phyloP scores from a whole-genome alignment of 345 rosid genomes.

The Lenwebbia sp. region DNA sequence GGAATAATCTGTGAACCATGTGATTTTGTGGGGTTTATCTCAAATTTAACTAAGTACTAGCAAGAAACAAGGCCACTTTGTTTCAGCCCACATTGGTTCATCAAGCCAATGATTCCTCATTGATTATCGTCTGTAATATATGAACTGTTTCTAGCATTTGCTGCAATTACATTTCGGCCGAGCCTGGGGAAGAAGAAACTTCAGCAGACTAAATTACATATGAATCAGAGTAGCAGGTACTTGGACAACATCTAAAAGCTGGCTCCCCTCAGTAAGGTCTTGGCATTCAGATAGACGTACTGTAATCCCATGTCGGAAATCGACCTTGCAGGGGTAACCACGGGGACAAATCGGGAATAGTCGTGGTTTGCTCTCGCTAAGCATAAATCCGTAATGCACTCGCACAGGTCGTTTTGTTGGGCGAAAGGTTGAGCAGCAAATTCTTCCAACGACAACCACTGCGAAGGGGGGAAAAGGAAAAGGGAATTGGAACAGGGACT shows the following conservation, averaged over 20 bases:
- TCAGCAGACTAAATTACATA: background rate
- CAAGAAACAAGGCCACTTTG: background rate
- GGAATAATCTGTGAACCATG: background rate
- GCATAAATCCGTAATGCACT: constrained; percentile 32
- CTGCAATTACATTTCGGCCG: background rate
- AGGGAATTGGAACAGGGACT: background rate
- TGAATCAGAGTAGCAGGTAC: background rate
- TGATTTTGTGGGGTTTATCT: background rate
- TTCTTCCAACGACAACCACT: constrained; percentile 82
- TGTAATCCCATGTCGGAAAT: constrained; percentile 16
- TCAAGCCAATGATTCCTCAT: background rate
- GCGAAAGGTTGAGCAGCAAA: constrained; percentile 60
- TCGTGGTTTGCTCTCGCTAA: constrained; percentile 28
- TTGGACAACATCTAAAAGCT: background rate
- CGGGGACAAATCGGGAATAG: constrained; percentile 41
- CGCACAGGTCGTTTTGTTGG: constrained; percentile 36
- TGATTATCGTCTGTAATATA: background rate
- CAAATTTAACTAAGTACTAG: background rate
- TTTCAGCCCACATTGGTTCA: background rate
- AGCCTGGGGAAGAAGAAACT: background rate
- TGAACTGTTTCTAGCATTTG: background rate
- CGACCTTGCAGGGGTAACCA: constrained; percentile 6
- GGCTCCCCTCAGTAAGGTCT: background rate
- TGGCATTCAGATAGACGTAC: constrained; percentile 30
- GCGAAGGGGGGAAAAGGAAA: background rate